A percentile compares a stretch with the other conserved stretches of the same genome.
Conservation (phyloP, 441 rosid species). For the Metrosideros polymorpha region DNA sequence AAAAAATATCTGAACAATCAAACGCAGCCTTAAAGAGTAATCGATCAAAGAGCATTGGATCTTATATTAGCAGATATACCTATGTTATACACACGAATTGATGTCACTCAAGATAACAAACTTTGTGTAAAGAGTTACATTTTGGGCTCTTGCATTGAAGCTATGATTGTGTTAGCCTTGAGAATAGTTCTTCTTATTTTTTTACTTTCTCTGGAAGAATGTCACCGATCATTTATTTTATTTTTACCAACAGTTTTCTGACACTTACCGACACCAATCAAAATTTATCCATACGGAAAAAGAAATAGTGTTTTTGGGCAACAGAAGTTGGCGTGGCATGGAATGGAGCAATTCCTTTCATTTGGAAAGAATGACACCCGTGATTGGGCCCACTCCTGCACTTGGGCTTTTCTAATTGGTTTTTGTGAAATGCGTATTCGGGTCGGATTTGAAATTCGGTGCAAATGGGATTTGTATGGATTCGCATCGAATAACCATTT, state of each 20-base stretch:
- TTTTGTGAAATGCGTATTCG: background rate
- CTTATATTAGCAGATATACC: too few species aligned
- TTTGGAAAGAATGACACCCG: background rate
- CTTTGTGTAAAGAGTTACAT: background rate
- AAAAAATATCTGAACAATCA: too few species aligned
- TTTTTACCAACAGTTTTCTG: background rate
- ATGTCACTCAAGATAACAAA: too few species aligned
- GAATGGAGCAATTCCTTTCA: background rate
- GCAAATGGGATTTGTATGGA: background rate
- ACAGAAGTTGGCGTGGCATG: background rate
- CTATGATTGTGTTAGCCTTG: background rate
- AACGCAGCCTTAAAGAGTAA: too few species aligned
- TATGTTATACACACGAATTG: too few species aligned
- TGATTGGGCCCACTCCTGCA: background rate
- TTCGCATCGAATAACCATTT: background rate
- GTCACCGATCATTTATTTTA: background rate
- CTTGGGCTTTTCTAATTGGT: background rate
- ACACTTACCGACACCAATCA: background rate
- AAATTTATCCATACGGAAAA: background rate
- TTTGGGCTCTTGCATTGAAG: background rate
- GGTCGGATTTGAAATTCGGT: background rate
- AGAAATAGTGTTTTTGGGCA: background rate
- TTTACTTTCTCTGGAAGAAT: background rate
- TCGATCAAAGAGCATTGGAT: too few species aligned
- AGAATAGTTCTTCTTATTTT: background rate